phyloP scores from a whole-genome alignment of 148 eudicot species.

The Arctostaphylos glauca region DNA sequence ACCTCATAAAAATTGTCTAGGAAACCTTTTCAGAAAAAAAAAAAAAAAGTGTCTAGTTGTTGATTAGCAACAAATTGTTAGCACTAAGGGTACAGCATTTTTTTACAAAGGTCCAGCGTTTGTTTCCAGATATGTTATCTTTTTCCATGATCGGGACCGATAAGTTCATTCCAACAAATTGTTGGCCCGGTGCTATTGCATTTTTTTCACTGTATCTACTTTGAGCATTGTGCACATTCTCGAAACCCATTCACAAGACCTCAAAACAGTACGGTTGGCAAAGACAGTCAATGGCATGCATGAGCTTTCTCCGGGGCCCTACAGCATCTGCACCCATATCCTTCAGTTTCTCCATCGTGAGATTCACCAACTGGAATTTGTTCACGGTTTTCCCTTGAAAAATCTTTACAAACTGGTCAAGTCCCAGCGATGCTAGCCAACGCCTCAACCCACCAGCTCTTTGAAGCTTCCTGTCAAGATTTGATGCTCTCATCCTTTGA shows the following conservation, averaged over 20 bases:
- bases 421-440: conserved; percentile 80
- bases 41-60: too few relatives aligned
- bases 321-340: conserved; percentile 88
- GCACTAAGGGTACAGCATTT: too few relatives aligned
- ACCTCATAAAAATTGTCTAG: too few relatives aligned
- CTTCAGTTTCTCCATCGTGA: conserved; percentile 85
- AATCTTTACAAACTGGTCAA: conserved; percentile 52
- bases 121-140: not conserved
- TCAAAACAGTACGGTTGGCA: conserved; percentile 49
- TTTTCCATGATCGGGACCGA: not conserved
- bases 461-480: conserved; percentile 67
- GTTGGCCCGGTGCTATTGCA: not conserved
- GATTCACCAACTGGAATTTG: conserved; percentile 65
- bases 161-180: not conserved
- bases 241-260: conserved; percentile 19
- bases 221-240: not conserved
- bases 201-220: not conserved
- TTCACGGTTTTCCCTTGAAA: conserved; percentile 44
- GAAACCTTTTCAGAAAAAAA: too few relatives aligned
- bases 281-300: conserved; percentile 85
- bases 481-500: conserved; percentile 55
- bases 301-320: conserved; percentile 91
- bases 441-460: conserved; percentile 76
- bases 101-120: not conserved
- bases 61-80: too few relatives aligned